Base-by-base conservation (phyloP, 768 basidiomycete genomes). In the Lentinula sp. region DNA sequence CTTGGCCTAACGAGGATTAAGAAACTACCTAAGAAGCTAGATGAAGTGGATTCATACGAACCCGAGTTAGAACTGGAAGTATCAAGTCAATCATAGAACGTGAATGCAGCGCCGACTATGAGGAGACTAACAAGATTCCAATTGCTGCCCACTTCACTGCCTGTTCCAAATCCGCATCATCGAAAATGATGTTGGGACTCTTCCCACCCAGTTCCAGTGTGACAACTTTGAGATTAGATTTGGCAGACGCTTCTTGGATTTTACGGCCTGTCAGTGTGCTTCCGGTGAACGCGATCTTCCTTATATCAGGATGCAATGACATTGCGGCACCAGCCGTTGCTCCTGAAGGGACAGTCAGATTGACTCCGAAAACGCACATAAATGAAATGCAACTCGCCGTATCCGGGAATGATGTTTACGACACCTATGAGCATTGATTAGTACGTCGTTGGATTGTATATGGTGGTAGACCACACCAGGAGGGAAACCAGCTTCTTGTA, bases 201-300 rank as follows among this genome's bases (percentile, higher is more conserved):
- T 88, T 87, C n/a, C 86, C 87, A n/a, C 88, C 88, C 36, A 91
- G 79, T 72, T 90, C 88, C 62, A 90, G 82, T 9, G 86, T 85
- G 46, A 87, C 83, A 45, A 79, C 78, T 74, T 90, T 91, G 62
- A 90, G 70, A 71, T 91, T 91, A 36, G 79, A 80, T 66, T 78
- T 77, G 87, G 84, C 81, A 4, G 89, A 80, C 0, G 86, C 82
- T 66, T 83, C 79, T 75, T 86, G 79, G 70, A 89, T 82, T 64
- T 79, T 80, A 10, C 86, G 79, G 15, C 88, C 88, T 57, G 84
- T 81, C 51, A 80, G 69, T 4, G 87, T 86, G 58, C 81, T 82
- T n/a, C 88, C 88, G 5, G 88, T 90, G 76, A 90, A 89, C 0
- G 86, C 82, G 62, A 90, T 73, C 75, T 87, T 87, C 62, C 83